A percentile compares a stretch with the other conserved stretches of the same genome.
These are phyloP conservation scores for Colletotrichum karsti DNA, from an alignment of 2,329 filamentous ascomycete species.

Conservation along the genomic window DNA sequence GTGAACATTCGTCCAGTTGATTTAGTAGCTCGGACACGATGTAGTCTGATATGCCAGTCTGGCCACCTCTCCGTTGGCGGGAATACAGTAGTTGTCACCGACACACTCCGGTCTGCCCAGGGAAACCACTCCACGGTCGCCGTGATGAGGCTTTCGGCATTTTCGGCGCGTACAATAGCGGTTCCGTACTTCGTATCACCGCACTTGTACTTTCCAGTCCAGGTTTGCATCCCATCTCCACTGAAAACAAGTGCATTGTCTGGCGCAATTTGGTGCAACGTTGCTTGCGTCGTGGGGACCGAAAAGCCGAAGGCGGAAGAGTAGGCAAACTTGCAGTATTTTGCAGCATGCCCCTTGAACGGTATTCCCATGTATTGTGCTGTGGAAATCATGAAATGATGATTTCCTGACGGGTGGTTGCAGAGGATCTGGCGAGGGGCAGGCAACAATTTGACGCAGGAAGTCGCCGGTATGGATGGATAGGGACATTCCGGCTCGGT, in stretches of 20 bases:
- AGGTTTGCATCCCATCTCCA: neutral
- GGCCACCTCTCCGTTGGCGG: neutral
- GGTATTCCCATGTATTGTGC: slow-evolving; percentile 46
- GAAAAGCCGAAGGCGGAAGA: slow-evolving; percentile 55
- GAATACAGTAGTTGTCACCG: neutral
- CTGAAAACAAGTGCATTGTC: neutral
- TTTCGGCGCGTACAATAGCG: neutral
- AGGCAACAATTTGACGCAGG: neutral
- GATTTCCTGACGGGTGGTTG: slow-evolving; percentile 39
- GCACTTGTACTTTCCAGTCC: neutral
- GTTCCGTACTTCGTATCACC: neutral
- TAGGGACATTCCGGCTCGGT: neutral
- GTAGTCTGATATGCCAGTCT: neutral
- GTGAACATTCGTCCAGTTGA: neutral
- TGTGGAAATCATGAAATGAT: slow-evolving; percentile 50
- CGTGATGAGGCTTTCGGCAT: neutral
- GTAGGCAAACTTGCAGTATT: slow-evolving; percentile 56
- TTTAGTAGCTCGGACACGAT: neutral
- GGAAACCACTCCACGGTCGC: neutral
- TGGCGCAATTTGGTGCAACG: neutral
- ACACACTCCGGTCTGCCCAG: neutral
- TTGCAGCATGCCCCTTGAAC: slow-evolving; percentile 48
- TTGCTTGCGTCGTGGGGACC: slow-evolving; percentile 34
- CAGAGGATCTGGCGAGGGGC: slow-evolving; percentile 53
- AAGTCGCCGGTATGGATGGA: slow-evolving; percentile 32